Evolutionary conservation across 2,329 filamentous ascomycete species (phyloP).

Genomic region (Aspergillus sp.): DNA sequence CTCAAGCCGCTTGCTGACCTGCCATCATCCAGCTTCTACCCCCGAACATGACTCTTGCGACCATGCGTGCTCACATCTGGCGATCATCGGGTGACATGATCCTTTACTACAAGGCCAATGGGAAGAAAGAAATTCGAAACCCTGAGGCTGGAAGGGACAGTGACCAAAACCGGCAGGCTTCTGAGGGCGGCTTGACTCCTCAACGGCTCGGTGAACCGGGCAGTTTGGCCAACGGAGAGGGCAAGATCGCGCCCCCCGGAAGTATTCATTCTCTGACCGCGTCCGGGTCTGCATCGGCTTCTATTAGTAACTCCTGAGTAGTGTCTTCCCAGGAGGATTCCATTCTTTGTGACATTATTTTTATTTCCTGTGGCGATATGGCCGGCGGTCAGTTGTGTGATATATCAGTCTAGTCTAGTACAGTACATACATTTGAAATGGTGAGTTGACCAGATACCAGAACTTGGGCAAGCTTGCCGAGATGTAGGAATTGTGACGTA

Average conservation of each 20-base stretch:
- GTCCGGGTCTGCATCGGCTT: conserved; percentile 27
- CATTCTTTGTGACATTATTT: conserved; percentile 8
- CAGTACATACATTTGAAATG: neutral
- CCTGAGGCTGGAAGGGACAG: conserved; percentile 18
- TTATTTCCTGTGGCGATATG: conserved; percentile 1
- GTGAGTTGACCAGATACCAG: too few relatives aligned
- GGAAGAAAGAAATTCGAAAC: conserved; percentile 59
- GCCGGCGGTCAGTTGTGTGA: neutral
- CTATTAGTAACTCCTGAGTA: conserved; percentile 18
- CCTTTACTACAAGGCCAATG: conserved; percentile 87
- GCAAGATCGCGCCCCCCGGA: conserved; percentile 21
- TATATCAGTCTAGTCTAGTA: neutral
- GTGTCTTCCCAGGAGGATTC: neutral
- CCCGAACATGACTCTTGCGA: conserved; percentile 88
- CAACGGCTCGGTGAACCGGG: conserved; percentile 6
- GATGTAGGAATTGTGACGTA: too few relatives aligned
- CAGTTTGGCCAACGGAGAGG: conserved; percentile 21
- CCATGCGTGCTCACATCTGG: conserved; percentile 89
- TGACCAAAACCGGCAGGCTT: conserved; percentile 15
- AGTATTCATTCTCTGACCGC: conserved; percentile 34
- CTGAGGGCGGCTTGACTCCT: conserved; percentile 8
- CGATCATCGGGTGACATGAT: conserved; percentile 91
- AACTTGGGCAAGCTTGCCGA: too few relatives aligned
- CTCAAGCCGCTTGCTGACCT: conserved; percentile 13
- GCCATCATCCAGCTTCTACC: conserved; percentile 50